phyloP scores from a whole-genome alignment of 1,139 yeast genomes.

The Sugiyamaella grinbergsii region DNA sequence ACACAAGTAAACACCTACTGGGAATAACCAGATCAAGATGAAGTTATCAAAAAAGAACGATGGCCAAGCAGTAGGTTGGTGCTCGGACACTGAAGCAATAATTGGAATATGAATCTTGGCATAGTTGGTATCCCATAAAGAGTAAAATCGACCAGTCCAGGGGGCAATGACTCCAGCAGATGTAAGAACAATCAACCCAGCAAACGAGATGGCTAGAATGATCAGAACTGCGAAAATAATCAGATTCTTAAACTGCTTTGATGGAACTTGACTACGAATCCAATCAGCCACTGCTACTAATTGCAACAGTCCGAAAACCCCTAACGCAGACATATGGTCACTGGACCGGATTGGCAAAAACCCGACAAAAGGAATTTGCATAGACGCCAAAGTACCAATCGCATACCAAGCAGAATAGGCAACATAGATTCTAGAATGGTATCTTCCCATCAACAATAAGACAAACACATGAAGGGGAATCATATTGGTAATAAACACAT shows the following conservation, averaged over 20 bases:
- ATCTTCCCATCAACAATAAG: slow-evolving; percentile 91
- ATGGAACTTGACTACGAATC: slow-evolving; percentile 70
- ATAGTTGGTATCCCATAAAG: slow-evolving; percentile 96
- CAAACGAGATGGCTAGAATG: slow-evolving; percentile 63
- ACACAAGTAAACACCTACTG: slow-evolving; percentile 90
- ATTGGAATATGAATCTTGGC: slow-evolving; percentile 98
- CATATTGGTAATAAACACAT: slow-evolving; percentile 96
- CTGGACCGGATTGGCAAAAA: slow-evolving; percentile 94
- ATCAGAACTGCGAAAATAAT: slow-evolving; percentile 61
- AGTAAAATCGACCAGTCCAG: slow-evolving; percentile 99
- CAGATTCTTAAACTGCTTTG: slow-evolving; percentile 73
- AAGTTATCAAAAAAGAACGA: slow-evolving; percentile 93
- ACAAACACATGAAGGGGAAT: slow-evolving; percentile 95
- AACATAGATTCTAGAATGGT: slow-evolving; percentile 76
- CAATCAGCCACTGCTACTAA: slow-evolving; percentile 85
- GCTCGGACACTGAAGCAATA: slow-evolving; percentile 98
- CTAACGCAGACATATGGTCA: slow-evolving; percentile 98
- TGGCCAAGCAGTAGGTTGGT: slow-evolving; percentile 99
- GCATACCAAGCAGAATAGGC: slow-evolving; percentile 97
- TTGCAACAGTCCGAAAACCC: slow-evolving; percentile 94
- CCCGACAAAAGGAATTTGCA: slow-evolving; percentile 99
- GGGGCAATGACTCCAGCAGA: slow-evolving; percentile 95
- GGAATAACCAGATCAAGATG: slow-evolving; percentile 96
- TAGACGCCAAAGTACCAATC: slow-evolving; percentile 92
- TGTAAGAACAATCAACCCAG: slow-evolving; percentile 76